A percentile compares a stretch with the other conserved stretches of the same genome.
Evolutionary conservation across 2,329 filamentous ascomycete species (phyloP).

Genomic region (Alternaria brassicae): DNA sequence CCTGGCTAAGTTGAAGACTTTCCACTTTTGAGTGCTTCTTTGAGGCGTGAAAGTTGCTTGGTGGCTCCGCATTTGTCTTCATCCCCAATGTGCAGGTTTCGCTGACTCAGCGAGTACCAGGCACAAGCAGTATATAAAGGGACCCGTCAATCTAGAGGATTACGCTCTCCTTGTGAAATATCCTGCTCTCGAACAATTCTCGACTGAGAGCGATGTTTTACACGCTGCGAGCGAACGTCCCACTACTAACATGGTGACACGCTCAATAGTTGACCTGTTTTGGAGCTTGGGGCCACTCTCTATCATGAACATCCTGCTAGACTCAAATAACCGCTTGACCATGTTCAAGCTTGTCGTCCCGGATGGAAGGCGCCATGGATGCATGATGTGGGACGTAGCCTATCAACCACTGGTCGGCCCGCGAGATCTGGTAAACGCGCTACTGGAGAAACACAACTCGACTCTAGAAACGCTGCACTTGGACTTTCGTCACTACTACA

Average conservation of each 20-base stretch:
- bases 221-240: not conserved
- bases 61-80: not conserved
- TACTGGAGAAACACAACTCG: conserved; percentile 2
- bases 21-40: conserved; percentile 6
- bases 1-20: conserved; percentile 10
- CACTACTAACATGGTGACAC: not conserved
- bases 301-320: conserved; percentile 1
- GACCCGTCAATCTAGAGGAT: not conserved
- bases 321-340: not conserved
- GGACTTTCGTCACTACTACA: not conserved
- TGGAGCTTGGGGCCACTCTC: conserved; percentile 6
- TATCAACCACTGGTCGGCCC: conserved; percentile 2
- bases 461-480: conserved; percentile 4
- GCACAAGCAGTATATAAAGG: conserved; percentile 9
- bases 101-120: not conserved
- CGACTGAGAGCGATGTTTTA: conserved; percentile 1
- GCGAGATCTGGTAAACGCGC: conserved; percentile 7
- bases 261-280: not conserved
- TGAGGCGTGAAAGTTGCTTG: not conserved
- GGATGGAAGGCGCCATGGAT: not conserved
- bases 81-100: not conserved
- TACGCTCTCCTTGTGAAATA: conserved; percentile 8
- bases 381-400: not conserved
- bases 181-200: conserved; percentile 7
- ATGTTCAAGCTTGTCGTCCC: not conserved